phyloP scores from a whole-genome alignment of 768 basidiomycete species.

The Naganishia onofrii region DNA sequence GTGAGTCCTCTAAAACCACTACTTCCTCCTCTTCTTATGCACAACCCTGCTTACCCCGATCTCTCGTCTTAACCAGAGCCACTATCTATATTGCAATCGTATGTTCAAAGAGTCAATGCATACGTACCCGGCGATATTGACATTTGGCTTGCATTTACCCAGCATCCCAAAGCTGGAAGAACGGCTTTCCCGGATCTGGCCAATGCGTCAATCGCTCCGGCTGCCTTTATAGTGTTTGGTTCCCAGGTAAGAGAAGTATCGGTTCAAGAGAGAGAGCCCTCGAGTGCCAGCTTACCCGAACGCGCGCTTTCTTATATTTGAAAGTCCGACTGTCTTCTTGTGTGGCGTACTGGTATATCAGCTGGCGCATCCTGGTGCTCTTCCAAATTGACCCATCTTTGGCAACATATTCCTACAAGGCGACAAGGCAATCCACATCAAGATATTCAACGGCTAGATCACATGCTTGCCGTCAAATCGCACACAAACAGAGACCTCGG shows the following conservation, averaged over 20 bases:
- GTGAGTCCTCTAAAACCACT: not conserved
- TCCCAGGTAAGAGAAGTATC: not conserved
- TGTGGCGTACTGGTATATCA: not conserved
- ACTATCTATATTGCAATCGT: slow-evolving; percentile 10
- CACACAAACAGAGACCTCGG: not conserved
- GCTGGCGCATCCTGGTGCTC: not conserved
- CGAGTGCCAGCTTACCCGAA: not conserved
- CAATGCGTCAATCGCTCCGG: slow-evolving; percentile 11
- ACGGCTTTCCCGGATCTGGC: slow-evolving; percentile 6
- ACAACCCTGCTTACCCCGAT: not conserved
- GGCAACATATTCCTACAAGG: not conserved
- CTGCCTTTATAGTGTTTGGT: slow-evolving; percentile 8
- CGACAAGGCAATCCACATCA: not conserved
- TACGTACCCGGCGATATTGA: not conserved
- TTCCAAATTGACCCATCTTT: not conserved
- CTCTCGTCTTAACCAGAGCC: not conserved
- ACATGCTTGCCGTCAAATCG: not conserved
- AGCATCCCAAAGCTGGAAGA: not conserved
- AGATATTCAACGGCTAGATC: not conserved
- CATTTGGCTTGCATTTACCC: not conserved
- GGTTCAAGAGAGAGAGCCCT: too few species aligned
- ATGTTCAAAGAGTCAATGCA: not conserved
- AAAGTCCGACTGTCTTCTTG: slow-evolving; percentile 3
- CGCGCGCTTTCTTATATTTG: not conserved
- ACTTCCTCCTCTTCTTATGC: too few species aligned